phyloP scores from a whole-genome alignment of 257 asterid genomes.

The Solanum lycopersicoides region DNA sequence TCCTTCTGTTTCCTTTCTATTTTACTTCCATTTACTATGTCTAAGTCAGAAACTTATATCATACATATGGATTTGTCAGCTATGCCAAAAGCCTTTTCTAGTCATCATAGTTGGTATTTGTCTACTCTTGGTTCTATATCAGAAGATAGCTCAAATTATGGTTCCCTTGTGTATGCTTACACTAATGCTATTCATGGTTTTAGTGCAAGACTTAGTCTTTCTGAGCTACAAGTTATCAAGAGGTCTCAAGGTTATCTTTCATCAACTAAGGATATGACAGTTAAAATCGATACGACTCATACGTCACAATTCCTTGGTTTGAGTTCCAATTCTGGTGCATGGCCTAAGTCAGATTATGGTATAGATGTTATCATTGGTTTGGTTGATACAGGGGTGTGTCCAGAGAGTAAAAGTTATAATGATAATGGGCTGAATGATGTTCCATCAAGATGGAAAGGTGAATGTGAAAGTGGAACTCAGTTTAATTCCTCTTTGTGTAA shows the following conservation, averaged over 20 bases:
- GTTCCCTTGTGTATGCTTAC: conserved; percentile 37
- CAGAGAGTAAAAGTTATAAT: conserved; percentile 57
- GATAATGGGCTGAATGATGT: conserved; percentile 39
- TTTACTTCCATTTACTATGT: conserved; percentile 1
- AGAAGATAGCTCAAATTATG: background rate
- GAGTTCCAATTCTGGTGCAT: conserved; percentile 27
- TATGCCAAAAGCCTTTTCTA: conserved; percentile 66
- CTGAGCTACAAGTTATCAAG: conserved; percentile 30
- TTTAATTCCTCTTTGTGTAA: conserved; percentile 55
- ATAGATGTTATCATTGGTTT: conserved; percentile 50
- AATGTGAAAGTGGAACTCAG: conserved; percentile 45
- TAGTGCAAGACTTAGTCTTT: conserved; percentile 44
- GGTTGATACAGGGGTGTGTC: conserved; percentile 72
- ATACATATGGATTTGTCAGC: conserved; percentile 57
- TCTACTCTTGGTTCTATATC: conserved; percentile 37
- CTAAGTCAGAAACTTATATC: conserved; percentile 41
- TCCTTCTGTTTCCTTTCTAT: conserved; percentile 12
- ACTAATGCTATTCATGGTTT: conserved; percentile 54
- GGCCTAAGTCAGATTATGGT: conserved; percentile 50
- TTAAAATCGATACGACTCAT: conserved; percentile 49
- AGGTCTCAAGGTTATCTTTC: conserved; percentile 39
- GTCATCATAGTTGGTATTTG: conserved; percentile 51
- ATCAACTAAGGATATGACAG: conserved; percentile 27
- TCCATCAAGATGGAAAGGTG: conserved; percentile 60
- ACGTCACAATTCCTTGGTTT: conserved; percentile 58